Percentiles rank a stretch among this genome's conserved stretches.
Evolutionary conservation across 1,139 yeast species (phyloP).

Genomic region (Nakaseomyces glabratus): DNA sequence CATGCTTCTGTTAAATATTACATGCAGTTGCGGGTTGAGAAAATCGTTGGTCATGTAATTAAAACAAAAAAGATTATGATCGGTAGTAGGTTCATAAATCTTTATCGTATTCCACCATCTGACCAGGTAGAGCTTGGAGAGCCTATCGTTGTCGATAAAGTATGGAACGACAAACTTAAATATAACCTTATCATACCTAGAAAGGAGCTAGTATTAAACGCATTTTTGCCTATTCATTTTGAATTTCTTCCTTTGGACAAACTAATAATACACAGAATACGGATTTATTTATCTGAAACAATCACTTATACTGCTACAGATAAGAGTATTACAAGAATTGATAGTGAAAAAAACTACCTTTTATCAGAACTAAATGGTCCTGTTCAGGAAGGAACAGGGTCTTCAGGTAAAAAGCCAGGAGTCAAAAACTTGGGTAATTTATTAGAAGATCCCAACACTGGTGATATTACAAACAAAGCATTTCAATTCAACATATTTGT

Average conservation of each 20-base stretch:
- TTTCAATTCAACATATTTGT: constrained; percentile 75
- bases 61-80: constrained; percentile 45
- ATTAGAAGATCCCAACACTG: constrained; percentile 29
- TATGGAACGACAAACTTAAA: constrained; percentile 85
- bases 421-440: constrained; percentile 34
- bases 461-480: constrained; percentile 44
- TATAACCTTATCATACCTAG: constrained; percentile 85
- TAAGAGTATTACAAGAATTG: constrained; percentile 78
- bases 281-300: constrained; percentile 78
- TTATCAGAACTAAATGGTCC: constrained; percentile 70
- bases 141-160: constrained; percentile 78
- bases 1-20: constrained; percentile 69
- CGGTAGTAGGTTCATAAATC: constrained; percentile 51
- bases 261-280: constrained; percentile 71
- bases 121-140: constrained; percentile 77
- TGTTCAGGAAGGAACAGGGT: constrained; percentile 26
- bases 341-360: constrained; percentile 70
- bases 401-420: constrained; percentile 24
- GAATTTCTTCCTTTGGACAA: constrained; percentile 78
- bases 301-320: constrained; percentile 58
- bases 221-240: constrained; percentile 74
- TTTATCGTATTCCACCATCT: constrained; percentile 69
- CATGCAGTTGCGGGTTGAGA: constrained; percentile 58
- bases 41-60: constrained; percentile 65
- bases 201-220: constrained; percentile 73